Evolutionary conservation across 345 rosid genomes (phyloP), one percentile per base, ranked within the genome.

Genomic region (Zanthoxylum bungeanum): DNA sequence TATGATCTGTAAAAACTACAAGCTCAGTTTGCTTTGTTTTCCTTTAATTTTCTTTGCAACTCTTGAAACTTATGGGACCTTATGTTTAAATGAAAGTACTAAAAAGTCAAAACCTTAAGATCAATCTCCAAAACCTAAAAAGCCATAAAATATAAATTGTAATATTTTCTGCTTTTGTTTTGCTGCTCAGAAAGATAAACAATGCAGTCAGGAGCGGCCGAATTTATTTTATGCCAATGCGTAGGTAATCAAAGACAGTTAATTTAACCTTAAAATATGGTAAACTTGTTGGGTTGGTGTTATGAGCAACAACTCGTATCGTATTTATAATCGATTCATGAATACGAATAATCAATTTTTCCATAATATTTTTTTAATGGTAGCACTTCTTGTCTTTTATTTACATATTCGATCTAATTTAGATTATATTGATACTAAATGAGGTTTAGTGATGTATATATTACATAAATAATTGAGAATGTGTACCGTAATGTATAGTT

Each of bases 121-220:
- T 73, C 81, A 75, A 53, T 72, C 82, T 85, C 73, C 73, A 78
- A 78, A 82, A 75, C 76, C 80, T 60, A 78, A 52, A 77, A 75
- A 81, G 72, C 76, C 69, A 3, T n/a, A n/a, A n/a, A n/a, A n/a
- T n/a, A n/a, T 49, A 61, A 60, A 36, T 37, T 63, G 50, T n/a
- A 64, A 40, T 7, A 50, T n/a, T 66, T 27, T 24, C 21, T 6
- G n/a, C 6, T 4, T 59, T 9, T 16, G 40, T n/a, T n/a, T n/a
- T n/a, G n/a, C n/a, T n/a, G n/a, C n/a, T 44, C 64, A 17, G 21
- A 36, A 0, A 12, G 28, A 31, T 44, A 36, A 36, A n/a, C n/a
- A n/a, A n/a, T n/a, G n/a, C n/a, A n/a, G n/a, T n/a, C n/a, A n/a
- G n/a, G n/a, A n/a, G n/a, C n/a, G n/a, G n/a, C n/a, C n/a, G n/a